Evolutionary conservation across 2,329 filamentous ascomycete genomes (phyloP).

Genomic region (Beauveria bassiana): DNA sequence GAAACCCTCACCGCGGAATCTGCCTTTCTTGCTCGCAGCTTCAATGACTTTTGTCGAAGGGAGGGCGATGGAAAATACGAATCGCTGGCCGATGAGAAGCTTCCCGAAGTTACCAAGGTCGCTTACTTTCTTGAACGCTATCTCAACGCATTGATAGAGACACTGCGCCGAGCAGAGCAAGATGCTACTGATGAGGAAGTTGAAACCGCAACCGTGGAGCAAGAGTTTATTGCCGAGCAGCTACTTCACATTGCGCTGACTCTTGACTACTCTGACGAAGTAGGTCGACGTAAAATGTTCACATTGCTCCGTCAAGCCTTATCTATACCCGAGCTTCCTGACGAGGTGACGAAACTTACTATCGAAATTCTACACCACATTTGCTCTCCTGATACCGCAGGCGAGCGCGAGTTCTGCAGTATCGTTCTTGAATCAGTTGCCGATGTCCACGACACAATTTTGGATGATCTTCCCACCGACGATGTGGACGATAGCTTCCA

Average conservation of each 20-base stretch:
- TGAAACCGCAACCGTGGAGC: conserved; percentile 78
- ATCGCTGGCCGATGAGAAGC: conserved; percentile 76
- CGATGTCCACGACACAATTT: conserved; percentile 92
- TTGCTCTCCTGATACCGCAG: conserved; percentile 65
- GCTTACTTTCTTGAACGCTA: conserved; percentile 82
- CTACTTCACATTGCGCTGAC: conserved; percentile 86
- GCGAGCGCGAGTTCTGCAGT: conserved; percentile 76
- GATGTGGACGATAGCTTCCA: conserved; percentile 73
- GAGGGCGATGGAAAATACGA: conserved; percentile 69
- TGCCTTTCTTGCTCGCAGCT: conserved; percentile 82
- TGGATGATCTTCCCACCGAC: conserved; percentile 55
- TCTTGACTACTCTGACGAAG: conserved; percentile 95
- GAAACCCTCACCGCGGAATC: conserved; percentile 76
- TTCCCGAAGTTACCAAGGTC: conserved; percentile 88
- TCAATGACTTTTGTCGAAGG: conserved; percentile 84
- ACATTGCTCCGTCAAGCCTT: conserved; percentile 78
- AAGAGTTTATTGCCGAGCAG: conserved; percentile 94
- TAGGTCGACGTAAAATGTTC: conserved; percentile 94
- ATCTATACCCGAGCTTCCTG: conserved; percentile 78
- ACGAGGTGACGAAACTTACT: conserved; percentile 84
- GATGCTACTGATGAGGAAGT: conserved; percentile 54
- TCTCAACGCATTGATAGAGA: conserved; percentile 59
- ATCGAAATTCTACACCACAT: conserved; percentile 76
- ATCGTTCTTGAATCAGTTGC: conserved; percentile 88
- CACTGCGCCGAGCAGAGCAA: conserved; percentile 49